Conservation (phyloP, 1,284 basidiomycete genomes). For the Phlebopus sp. region DNA sequence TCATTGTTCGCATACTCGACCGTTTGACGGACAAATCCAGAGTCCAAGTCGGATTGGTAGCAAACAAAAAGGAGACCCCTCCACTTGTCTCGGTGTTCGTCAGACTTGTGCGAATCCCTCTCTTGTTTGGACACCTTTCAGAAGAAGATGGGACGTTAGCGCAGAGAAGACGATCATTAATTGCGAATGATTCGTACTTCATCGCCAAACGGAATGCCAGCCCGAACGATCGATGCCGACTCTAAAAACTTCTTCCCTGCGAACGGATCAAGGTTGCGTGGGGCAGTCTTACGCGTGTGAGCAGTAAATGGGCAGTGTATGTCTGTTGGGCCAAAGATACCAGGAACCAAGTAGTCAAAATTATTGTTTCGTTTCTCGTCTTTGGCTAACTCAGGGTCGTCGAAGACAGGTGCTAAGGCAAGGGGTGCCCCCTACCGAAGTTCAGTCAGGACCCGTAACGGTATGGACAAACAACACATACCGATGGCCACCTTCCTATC, state of each 20-base stretch:
- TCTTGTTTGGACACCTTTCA: not conserved
- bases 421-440: constrained; percentile 27
- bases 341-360: constrained; percentile 22
- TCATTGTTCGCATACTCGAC: constrained; percentile 21
- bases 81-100: not conserved
- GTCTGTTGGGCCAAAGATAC: constrained; percentile 3
- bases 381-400: constrained; percentile 10
- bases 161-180: not conserved
- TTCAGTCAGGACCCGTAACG: not conserved
- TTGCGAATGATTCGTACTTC: constrained; percentile 21
- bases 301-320: constrained; percentile 30
- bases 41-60: constrained; percentile 29
- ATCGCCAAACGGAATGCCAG: constrained; percentile 29
- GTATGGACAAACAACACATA: constrained; percentile 6
- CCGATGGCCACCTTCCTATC: constrained; percentile 27
- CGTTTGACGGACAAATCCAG: constrained; percentile 30
- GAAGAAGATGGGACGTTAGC: not conserved
- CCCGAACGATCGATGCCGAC: constrained; percentile 20
- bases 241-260: constrained; percentile 20
- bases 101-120: not conserved
- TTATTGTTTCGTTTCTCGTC: constrained; percentile 21
- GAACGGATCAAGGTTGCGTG: constrained; percentile 24
- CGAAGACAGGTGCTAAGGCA: constrained; percentile 14
- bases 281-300: constrained; percentile 30
- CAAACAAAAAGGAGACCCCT: constrained; percentile 31